These are phyloP conservation scores for Multifurca ochricompacta DNA, from an alignment of 768 basidiomycete species.

Conservation along the genomic window DNA sequence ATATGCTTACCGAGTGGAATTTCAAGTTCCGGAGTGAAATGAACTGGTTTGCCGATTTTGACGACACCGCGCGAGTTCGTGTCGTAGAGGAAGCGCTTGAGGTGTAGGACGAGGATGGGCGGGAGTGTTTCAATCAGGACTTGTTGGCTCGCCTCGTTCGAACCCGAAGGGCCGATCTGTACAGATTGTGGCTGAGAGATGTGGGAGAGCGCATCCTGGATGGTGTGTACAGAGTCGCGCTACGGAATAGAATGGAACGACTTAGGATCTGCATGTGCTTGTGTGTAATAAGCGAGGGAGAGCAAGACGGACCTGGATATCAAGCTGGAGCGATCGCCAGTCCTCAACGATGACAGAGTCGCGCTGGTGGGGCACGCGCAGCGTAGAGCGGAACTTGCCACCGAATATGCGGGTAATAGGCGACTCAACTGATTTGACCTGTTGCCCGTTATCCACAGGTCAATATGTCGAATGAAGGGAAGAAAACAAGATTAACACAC, in stretches of 20 bases:
- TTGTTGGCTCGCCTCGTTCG: constrained; percentile 65
- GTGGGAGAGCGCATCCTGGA: constrained; percentile 75
- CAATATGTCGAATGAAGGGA: not conserved
- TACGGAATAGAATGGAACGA: constrained; percentile 25
- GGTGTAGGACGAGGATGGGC: constrained; percentile 75
- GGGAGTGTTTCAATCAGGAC: constrained; percentile 78
- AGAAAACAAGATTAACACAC: constrained; percentile 37
- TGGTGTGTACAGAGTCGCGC: constrained; percentile 66
- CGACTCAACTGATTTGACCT: constrained; percentile 77
- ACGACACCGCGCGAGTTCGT: constrained; percentile 64
- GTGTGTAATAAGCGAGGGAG: too few relatives aligned
- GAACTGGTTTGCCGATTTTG: constrained; percentile 78
- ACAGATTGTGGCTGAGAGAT: constrained; percentile 77
- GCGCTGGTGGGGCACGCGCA: constrained; percentile 72
- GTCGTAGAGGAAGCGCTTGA: constrained; percentile 90
- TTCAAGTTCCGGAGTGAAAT: constrained; percentile 70
- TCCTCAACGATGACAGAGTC: constrained; percentile 89
- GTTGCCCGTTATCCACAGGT: constrained; percentile 2
- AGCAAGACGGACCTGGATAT: constrained; percentile 66
- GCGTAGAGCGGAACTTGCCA: constrained; percentile 80
- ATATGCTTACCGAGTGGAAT: constrained; percentile 56
- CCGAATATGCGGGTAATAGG: constrained; percentile 91
- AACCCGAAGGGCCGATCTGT: constrained; percentile 44
- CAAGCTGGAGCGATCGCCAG: constrained; percentile 81
- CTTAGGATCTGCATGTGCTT: too few relatives aligned